These are phyloP conservation scores for Talaromyces pinophilus DNA, from an alignment of 2,329 filamentous ascomycete genomes.

Conservation along the genomic window DNA sequence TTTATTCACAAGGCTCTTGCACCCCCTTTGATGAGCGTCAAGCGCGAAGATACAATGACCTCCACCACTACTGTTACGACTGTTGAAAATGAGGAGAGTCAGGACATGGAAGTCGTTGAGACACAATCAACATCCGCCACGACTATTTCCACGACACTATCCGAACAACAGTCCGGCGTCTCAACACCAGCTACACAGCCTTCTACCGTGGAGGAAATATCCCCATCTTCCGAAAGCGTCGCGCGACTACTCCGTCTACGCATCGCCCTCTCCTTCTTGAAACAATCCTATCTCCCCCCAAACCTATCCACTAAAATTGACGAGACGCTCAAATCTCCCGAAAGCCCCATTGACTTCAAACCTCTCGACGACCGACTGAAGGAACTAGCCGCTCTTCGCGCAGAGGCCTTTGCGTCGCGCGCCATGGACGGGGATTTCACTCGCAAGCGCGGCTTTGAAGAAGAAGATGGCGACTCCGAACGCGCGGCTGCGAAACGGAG, in stretches of 20 bases:
- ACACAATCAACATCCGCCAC: slow-evolving; percentile 38
- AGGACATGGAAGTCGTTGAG: slow-evolving; percentile 32
- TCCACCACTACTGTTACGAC: slow-evolving; percentile 22
- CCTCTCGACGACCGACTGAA: slow-evolving; percentile 70
- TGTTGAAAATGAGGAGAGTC: slow-evolving; percentile 34
- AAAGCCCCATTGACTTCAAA: slow-evolving; percentile 63
- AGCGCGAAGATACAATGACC: slow-evolving; percentile 53
- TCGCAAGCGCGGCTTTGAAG: slow-evolving; percentile 44
- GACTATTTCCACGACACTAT: slow-evolving; percentile 30
- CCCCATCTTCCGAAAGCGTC: slow-evolving; percentile 40
- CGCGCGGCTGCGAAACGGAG: slow-evolving; percentile 78
- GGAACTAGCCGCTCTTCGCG: slow-evolving; percentile 65
- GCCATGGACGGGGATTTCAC: slow-evolving; percentile 51
- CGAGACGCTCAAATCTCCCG: slow-evolving; percentile 39
- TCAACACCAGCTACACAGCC: slow-evolving; percentile 43
- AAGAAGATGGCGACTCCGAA: slow-evolving; percentile 44
- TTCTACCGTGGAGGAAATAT: slow-evolving; percentile 30
- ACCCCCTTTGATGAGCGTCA: slow-evolving; percentile 70
- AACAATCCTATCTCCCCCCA: slow-evolving; percentile 51
- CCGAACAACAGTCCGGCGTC: slow-evolving; percentile 36
- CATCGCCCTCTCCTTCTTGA: slow-evolving; percentile 53
- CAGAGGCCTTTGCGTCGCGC: slow-evolving; percentile 69
- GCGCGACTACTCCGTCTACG: slow-evolving; percentile 50
- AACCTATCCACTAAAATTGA: slow-evolving; percentile 43
- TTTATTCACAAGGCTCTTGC: slow-evolving; percentile 78